Percentiles rank a stretch among this genome's conserved stretches.
These are phyloP conservation scores for Diaporthe helianthi DNA, from an alignment of 2,329 filamentous ascomycete species.

Conservation along the genomic window DNA sequence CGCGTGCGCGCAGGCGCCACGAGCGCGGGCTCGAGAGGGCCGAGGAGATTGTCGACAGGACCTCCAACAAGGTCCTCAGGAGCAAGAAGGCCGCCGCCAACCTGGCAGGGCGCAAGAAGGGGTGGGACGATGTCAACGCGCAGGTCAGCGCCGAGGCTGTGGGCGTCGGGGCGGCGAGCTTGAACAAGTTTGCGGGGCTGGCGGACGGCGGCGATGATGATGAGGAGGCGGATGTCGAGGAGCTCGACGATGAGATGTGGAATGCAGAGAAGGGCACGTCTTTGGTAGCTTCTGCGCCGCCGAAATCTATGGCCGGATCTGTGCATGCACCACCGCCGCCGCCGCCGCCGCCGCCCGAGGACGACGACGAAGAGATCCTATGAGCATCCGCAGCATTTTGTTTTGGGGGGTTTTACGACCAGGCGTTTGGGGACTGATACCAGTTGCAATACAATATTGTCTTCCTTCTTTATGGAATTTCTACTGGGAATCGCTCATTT, in stretches of 20 bases:
- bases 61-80: slow-evolving; percentile 60
- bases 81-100: slow-evolving; percentile 57
- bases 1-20: slow-evolving; percentile 61
- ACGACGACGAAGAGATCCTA: slow-evolving; percentile 32
- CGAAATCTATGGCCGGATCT: neutral
- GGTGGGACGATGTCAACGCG: slow-evolving; percentile 66
- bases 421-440: slow-evolving; percentile 34
- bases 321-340: neutral
- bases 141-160: slow-evolving; percentile 38
- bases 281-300: neutral
- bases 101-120: slow-evolving; percentile 58
- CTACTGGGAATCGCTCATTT: neutral
- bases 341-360: slow-evolving; percentile 18
- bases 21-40: slow-evolving; percentile 66
- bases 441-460: slow-evolving; percentile 27
- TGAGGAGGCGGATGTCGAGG: slow-evolving; percentile 33
- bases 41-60: slow-evolving; percentile 66
- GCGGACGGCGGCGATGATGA: slow-evolving; percentile 33
- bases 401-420: slow-evolving; percentile 20
- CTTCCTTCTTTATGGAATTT: neutral
- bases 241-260: slow-evolving; percentile 36
- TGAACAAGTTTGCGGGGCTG: slow-evolving; percentile 34
- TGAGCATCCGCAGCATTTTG: slow-evolving; percentile 24
- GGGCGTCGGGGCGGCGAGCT: slow-evolving; percentile 34
- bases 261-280: slow-evolving; percentile 35